These are phyloP conservation scores for Fusarium sp. DNA, from an alignment of 2,329 filamentous ascomycete genomes.

Conservation along the genomic window DNA sequence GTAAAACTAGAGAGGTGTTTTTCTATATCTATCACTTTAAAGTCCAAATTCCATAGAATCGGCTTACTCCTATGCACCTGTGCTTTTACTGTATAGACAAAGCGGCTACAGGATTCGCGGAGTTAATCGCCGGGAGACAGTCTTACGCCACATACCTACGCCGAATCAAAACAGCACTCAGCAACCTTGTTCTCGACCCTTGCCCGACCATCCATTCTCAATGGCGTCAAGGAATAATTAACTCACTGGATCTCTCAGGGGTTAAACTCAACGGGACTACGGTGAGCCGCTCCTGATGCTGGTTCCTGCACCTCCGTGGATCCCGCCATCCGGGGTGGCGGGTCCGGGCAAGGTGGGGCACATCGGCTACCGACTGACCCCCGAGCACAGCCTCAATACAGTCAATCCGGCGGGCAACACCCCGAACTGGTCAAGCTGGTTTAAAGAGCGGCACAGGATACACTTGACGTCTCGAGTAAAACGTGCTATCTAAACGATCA, in stretches of 20 bases:
- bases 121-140: constrained; percentile 21
- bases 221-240: constrained; percentile 18
- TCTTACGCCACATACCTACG: constrained; percentile 5
- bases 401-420: not conserved
- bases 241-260: constrained; percentile 20
- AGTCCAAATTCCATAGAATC: not conserved
- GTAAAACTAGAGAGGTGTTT: not conserved
- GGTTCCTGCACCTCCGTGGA: constrained; percentile 22
- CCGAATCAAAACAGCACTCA: not conserved
- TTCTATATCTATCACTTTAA: not conserved
- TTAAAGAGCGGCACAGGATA: not conserved
- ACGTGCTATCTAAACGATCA: not conserved
- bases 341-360: constrained; percentile 22
- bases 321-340: constrained; percentile 40
- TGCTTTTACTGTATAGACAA: not conserved
- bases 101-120: constrained; percentile 2
- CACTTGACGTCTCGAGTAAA: not conserved
- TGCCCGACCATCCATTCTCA: constrained; percentile 1
- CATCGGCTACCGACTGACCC: constrained; percentile 6
- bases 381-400: constrained; percentile 28
- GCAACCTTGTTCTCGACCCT: not conserved
- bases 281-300: constrained; percentile 32
- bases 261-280: constrained; percentile 13
- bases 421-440: not conserved
- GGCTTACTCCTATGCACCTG: not conserved